Evolutionary conservation across 768 basidiomycete genomes (phyloP).

Genomic region (Naematelia encephala): DNA sequence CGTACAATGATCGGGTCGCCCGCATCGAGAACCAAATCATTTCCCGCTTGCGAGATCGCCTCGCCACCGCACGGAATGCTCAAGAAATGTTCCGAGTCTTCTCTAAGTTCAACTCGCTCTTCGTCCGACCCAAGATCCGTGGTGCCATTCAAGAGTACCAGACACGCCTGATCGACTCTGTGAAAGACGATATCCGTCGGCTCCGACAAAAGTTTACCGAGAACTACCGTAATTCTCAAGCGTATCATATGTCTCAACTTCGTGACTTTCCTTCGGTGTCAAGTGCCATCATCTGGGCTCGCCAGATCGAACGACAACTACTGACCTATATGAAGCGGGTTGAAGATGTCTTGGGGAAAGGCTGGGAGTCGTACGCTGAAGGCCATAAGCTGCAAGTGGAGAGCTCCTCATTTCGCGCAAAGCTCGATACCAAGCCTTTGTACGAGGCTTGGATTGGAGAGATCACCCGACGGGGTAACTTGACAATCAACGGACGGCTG

Average conservation of each 20-base stretch:
- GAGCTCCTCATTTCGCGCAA: constrained; percentile 84
- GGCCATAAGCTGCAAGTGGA: constrained; percentile 96
- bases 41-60: constrained; percentile 78
- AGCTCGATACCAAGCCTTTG: constrained; percentile 88
- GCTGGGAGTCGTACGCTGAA: constrained; percentile 99
- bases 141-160: constrained; percentile 99
- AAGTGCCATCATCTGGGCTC: constrained; percentile 96
- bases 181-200: constrained; percentile 95
- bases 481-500: constrained; percentile 71
- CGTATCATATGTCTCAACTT: constrained; percentile 98
- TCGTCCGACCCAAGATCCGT: constrained; percentile 94
- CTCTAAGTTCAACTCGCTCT: constrained; percentile 94
- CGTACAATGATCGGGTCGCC: constrained; percentile 95
- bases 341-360: constrained; percentile 93
- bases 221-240: constrained; percentile 90
- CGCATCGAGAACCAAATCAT: constrained; percentile 99
- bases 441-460: constrained; percentile 97
- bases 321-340: constrained; percentile 97
- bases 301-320: constrained; percentile 96
- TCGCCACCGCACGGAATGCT: constrained; percentile 93
- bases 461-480: constrained; percentile 68
- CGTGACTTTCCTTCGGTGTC: constrained; percentile 98
- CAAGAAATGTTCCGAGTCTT: constrained; percentile 99
- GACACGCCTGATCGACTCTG: constrained; percentile 95
- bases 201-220: constrained; percentile 98